A percentile compares a stretch with the other conserved stretches of the same genome.
Conservation (phyloP, 2,329 filamentous ascomycete genomes). For the Talaromyces sp. region DNA sequence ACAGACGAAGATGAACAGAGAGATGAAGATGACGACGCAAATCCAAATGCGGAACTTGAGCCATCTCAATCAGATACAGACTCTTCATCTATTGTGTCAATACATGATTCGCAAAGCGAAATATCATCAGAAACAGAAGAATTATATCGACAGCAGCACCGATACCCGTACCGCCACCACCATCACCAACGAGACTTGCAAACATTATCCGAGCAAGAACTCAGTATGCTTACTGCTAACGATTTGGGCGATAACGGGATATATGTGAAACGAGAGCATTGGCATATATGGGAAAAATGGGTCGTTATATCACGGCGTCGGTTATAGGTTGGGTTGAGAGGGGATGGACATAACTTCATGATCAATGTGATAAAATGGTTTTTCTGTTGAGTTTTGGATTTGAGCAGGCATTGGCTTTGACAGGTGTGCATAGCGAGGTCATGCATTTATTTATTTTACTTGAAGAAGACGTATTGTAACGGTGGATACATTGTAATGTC, state of each 20-base stretch:
- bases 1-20: conserved; percentile 10
- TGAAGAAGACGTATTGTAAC: background rate
- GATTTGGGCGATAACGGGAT: conserved; percentile 39
- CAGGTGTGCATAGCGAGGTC: background rate
- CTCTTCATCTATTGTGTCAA: conserved; percentile 15
- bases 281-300: conserved; percentile 39
- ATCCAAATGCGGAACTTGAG: conserved; percentile 11
- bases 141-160: conserved; percentile 12
- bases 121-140: conserved; percentile 15
- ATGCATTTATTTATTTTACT: background rate
- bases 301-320: conserved; percentile 27
- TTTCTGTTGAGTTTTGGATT: background rate
- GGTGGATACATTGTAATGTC: background rate
- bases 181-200: conserved; percentile 16
- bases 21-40: conserved; percentile 15
- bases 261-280: conserved; percentile 32
- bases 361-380: background rate
- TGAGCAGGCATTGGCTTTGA: background rate
- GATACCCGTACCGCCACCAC: conserved; percentile 11
- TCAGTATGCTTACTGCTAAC: conserved; percentile 29
- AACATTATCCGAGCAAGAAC: conserved; percentile 22
- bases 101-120: conserved; percentile 15
- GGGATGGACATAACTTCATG: background rate
- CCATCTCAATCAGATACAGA: conserved; percentile 17
- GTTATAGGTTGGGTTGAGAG: conserved; percentile 9